Evolutionary conservation across 129 eudicot genomes (phyloP).

Genomic region (Artemisia annua): DNA sequence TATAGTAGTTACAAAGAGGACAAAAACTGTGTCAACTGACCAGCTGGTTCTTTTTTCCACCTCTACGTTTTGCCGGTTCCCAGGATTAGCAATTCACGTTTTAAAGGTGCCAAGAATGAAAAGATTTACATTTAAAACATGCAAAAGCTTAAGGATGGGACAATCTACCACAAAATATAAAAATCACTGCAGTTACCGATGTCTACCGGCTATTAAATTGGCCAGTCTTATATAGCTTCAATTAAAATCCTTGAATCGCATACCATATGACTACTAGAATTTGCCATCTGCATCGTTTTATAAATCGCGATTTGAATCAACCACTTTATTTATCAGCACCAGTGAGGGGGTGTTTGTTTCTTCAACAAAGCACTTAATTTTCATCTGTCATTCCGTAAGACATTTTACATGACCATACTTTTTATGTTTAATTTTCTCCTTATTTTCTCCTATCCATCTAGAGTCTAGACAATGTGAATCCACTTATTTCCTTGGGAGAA

Average conservation of each 20-base stretch:
- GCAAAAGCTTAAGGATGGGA: neutral
- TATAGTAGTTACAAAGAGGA: neutral
- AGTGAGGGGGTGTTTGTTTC: neutral
- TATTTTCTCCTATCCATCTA: too few species aligned
- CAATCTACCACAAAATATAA: neutral
- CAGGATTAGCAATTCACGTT: neutral
- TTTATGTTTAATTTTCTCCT: neutral
- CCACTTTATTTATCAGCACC: neutral
- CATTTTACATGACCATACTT: neutral
- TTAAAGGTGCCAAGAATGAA: neutral
- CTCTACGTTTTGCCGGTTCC: neutral
- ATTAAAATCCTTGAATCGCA: neutral
- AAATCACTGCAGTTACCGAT: neutral
- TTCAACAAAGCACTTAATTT: neutral
- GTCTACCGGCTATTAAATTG: neutral
- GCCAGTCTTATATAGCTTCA: neutral
- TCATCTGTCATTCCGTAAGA: neutral
- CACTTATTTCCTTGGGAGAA: too few species aligned
- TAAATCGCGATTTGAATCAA: neutral
- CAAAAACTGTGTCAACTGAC: neutral
- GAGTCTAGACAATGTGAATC: too few species aligned
- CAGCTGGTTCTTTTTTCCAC: neutral
- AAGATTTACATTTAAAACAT: neutral
- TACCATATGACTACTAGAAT: neutral
- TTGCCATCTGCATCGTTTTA: neutral